Conservation (phyloP, 352 stramenopile genomes). For the Pythium rishiriense region DNA sequence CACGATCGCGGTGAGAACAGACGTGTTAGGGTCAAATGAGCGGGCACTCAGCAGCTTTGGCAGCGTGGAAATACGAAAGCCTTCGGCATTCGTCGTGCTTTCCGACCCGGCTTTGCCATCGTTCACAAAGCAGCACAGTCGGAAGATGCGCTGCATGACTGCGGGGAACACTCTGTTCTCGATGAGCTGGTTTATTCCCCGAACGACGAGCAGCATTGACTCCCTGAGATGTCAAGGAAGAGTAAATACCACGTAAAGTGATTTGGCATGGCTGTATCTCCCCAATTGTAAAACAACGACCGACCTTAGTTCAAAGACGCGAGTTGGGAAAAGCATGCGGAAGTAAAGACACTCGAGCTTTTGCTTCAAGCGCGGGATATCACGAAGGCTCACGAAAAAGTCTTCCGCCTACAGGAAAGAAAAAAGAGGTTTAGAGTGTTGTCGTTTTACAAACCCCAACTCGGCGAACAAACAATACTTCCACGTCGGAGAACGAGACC, state of each 20-base stretch:
- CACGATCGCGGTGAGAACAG: neutral
- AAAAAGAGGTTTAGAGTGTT: no score
- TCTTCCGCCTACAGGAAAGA: neutral
- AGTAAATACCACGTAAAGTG: neutral
- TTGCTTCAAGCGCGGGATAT: conserved; percentile 14
- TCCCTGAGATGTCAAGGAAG: neutral
- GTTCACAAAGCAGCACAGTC: conserved; percentile 8
- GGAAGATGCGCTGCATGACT: conserved; percentile 12
- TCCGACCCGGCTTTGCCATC: neutral
- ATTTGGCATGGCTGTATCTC: neutral
- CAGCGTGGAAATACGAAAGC: conserved; percentile 7
- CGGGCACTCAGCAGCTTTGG: conserved; percentile 1
- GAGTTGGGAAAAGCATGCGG: conserved; percentile 5
- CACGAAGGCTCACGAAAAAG: conserved; percentile 12
- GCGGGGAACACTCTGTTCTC: conserved; percentile 5
- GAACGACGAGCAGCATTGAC: conserved; percentile 8
- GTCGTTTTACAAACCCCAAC: no score
- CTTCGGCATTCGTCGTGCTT: neutral
- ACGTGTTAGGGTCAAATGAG: conserved; percentile 3
- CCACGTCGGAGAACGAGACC: no score
- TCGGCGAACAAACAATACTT: no score
- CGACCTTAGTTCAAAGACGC: conserved; percentile 11
- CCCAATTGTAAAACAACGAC: neutral
- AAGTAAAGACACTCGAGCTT: conserved; percentile 17
- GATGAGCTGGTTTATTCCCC: conserved; percentile 5